These are phyloP conservation scores for Ensete glaucum DNA, from an alignment of 176 grass and related monocot species.

Conservation along the genomic window DNA sequence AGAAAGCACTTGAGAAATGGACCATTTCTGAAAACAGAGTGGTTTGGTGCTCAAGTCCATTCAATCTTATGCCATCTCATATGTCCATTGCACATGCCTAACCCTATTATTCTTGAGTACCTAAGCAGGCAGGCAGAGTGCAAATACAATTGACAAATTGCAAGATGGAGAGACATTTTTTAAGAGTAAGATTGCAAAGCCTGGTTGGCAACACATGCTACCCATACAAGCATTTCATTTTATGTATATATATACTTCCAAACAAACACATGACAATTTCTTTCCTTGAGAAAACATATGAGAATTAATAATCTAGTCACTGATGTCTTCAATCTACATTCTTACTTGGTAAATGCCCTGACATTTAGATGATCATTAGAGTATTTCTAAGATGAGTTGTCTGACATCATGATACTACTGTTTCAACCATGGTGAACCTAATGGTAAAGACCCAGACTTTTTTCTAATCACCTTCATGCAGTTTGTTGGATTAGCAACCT, in stretches of 20 bases:
- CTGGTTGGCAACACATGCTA: constrained; percentile 12
- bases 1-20: no score
- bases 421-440: not conserved
- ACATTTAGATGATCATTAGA: no score
- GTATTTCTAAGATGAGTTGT: no score
- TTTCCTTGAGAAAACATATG: not conserved
- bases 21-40: no score
- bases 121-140: not conserved
- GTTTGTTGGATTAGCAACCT: no score
- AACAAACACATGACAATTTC: not conserved
- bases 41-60: no score
- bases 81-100: no score
- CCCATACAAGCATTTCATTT: not conserved
- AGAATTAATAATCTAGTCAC: no score
- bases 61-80: no score
- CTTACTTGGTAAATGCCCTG: not conserved
- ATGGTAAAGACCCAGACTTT: no score
- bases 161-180: not conserved
- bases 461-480: no score
- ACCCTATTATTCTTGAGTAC: not conserved
- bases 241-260: not conserved
- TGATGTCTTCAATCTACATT: not conserved
- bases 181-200: not conserved
- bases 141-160: not conserved
- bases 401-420: not conserved